Percentiles rank a stretch among this genome's conserved stretches.
Conservation (phyloP, 352 stramenopile species). For the Lagenidium giganteum region DNA sequence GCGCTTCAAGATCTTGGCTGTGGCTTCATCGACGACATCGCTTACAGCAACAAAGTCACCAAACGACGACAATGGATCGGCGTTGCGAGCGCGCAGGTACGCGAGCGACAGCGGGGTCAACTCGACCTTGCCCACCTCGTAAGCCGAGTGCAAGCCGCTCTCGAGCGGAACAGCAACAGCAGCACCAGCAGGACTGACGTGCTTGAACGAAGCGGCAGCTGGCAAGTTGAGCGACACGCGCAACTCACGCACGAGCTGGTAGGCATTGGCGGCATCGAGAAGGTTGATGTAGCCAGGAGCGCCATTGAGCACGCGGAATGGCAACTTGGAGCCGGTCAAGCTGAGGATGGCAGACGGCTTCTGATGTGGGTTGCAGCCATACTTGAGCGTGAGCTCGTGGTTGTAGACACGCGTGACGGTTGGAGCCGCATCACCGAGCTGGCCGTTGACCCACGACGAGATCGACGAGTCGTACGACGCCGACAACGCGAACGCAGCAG, state of each 20-base stretch:
- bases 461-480: constrained; percentile 97
- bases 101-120: constrained; percentile 95
- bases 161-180: constrained; percentile 97
- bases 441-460: constrained; percentile 93
- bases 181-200: constrained; percentile 95
- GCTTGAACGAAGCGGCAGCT: constrained; percentile 98
- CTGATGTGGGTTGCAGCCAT: constrained; percentile 99
- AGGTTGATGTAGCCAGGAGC: constrained; percentile 99
- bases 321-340: constrained; percentile 59
- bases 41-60: constrained; percentile 99
- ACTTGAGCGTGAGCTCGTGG: constrained; percentile 91
- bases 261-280: constrained; percentile 98
- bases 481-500: constrained; percentile 74
- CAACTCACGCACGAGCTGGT: constrained; percentile 97
- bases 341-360: constrained; percentile 90
- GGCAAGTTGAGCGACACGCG: constrained; percentile 91
- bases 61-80: constrained; percentile 99
- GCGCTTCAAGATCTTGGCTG: constrained; percentile 97
- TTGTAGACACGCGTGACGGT: constrained; percentile 95
- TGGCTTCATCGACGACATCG: constrained; percentile 98
- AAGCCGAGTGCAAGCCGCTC: constrained; percentile 89
- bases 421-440: constrained; percentile 70
- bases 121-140: constrained; percentile 90
- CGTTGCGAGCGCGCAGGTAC: constrained; percentile 98
- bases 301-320: constrained; percentile 88